A percentile compares a stretch with the other conserved stretches of the same genome.
Conservation (phyloP, 352 stramenopile species). For the Pythium rishiriense region DNA sequence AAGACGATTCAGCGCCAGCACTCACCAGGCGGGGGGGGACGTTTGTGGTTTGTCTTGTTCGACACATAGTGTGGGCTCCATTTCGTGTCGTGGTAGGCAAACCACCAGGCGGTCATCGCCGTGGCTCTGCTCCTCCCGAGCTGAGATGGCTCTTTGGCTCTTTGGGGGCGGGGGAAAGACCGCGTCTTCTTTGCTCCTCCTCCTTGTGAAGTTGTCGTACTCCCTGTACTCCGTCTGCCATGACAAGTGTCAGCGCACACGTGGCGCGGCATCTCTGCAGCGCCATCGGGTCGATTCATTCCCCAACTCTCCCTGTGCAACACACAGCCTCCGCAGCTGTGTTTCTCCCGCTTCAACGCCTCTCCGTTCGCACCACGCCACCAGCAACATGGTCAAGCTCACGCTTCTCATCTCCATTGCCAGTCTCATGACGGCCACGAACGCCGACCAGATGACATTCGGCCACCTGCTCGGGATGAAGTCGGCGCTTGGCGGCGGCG, state of each 20-base stretch:
- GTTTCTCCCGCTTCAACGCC: neutral
- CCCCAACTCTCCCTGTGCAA: slow-evolving; percentile 1
- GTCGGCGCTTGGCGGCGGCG: neutral
- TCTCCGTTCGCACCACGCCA: neutral
- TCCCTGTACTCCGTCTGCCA: neutral
- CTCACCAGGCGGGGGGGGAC: neutral
- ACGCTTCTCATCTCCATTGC: slow-evolving; percentile 7
- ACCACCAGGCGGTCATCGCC: neutral
- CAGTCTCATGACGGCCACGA: neutral
- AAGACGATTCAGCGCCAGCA: neutral
- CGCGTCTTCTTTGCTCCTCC: no score
- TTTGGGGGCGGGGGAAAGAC: no score
- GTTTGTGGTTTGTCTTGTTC: neutral
- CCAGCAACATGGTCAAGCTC: slow-evolving; percentile 13
- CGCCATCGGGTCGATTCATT: slow-evolving; percentile 2
- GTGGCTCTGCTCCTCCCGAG: neutral
- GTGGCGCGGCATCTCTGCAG: neutral
- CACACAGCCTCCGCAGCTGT: slow-evolving; percentile 6
- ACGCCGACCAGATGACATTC: slow-evolving; percentile 15
- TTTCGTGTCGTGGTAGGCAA: neutral
- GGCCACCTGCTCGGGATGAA: slow-evolving; percentile 2
- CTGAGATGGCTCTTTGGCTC: neutral
- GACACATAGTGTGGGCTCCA: neutral
- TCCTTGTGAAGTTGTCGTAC: no score
- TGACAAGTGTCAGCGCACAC: neutral